Evolutionary conservation across 768 basidiomycete species (phyloP).

Genomic region (Ramaria rubella): DNA sequence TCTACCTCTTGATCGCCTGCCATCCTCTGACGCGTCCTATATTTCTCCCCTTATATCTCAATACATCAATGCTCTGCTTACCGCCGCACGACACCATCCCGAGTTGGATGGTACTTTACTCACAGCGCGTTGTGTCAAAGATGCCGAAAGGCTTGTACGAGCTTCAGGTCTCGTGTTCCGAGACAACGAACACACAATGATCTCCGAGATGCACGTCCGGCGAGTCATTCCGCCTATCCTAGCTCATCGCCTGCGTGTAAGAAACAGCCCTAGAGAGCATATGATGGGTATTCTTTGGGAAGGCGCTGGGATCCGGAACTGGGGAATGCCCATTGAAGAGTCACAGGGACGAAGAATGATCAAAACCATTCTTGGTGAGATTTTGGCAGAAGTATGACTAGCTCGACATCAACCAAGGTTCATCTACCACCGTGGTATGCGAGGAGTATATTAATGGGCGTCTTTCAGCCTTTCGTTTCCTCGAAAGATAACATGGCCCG

Average conservation of each 20-base stretch:
- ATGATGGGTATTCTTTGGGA: constrained; percentile 23
- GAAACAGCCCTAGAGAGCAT: constrained; percentile 66
- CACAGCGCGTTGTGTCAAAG: constrained; percentile 50
- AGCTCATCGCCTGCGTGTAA: constrained; percentile 66
- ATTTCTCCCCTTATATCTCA: constrained; percentile 25
- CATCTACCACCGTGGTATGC: not conserved
- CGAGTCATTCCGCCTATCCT: constrained; percentile 67
- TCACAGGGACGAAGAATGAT: not conserved
- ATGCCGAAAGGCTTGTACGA: constrained; percentile 60
- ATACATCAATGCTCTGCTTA: constrained; percentile 39
- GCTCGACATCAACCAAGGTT: not conserved
- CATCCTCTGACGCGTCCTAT: constrained; percentile 18
- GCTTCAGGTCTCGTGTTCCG: constrained; percentile 55
- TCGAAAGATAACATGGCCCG: constrained; percentile 61
- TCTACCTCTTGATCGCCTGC: constrained; percentile 5
- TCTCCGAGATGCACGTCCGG: constrained; percentile 50
- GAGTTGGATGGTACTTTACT: constrained; percentile 64
- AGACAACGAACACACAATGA: constrained; percentile 8
- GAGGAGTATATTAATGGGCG: not conserved
- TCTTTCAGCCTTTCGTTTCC: constrained; percentile 41
- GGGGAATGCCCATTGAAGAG: not conserved
- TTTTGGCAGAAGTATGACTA: constrained; percentile 8
- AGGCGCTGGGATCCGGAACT: constrained; percentile 1
- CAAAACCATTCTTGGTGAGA: constrained; percentile 6
- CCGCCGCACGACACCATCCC: constrained; percentile 65